These are phyloP conservation scores for Thermothielavioides terrestris DNA, from an alignment of 495 filamentous ascomycete genomes.

Conservation along the genomic window DNA sequence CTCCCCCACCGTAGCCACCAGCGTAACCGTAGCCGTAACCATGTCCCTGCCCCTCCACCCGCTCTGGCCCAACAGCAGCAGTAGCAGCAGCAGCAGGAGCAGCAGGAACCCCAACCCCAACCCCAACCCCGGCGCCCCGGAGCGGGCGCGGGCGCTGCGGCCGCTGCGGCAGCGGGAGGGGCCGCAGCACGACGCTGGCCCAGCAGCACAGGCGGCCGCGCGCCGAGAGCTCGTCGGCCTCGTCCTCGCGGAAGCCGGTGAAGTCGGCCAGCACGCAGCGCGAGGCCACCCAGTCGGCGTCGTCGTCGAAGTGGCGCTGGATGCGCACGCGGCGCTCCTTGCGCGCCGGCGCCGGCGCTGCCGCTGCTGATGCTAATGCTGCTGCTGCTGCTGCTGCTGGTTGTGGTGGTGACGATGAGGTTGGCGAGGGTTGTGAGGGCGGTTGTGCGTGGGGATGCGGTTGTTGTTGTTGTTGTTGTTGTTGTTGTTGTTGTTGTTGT, in stretches of 20 bases:
- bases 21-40: no score
- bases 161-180: neutral
- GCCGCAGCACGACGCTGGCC: slow-evolving; percentile 18
- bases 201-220: slow-evolving; percentile 22
- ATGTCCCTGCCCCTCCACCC: no score
- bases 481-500: neutral
- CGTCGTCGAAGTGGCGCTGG: slow-evolving; percentile 21
- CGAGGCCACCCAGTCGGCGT: slow-evolving; percentile 23
- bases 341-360: no score
- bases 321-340: neutral
- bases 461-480: neutral
- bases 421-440: no score
- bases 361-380: neutral
- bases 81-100: no score
- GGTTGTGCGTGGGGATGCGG: no score
- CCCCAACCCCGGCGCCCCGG: no score
- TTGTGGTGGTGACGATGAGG: neutral
- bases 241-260: slow-evolving; percentile 16
- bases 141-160: no score
- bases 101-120: no score
- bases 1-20: neutral
- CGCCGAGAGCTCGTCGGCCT: slow-evolving; percentile 14
- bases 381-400: neutral
- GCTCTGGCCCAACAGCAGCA: no score
- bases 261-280: slow-evolving; percentile 24